A percentile compares a stretch with the other conserved stretches of the same genome.
These are phyloP conservation scores for Apophysomyces sp. DNA, from an alignment of 371 early-diverging fungal genomes.

Conservation along the genomic window DNA sequence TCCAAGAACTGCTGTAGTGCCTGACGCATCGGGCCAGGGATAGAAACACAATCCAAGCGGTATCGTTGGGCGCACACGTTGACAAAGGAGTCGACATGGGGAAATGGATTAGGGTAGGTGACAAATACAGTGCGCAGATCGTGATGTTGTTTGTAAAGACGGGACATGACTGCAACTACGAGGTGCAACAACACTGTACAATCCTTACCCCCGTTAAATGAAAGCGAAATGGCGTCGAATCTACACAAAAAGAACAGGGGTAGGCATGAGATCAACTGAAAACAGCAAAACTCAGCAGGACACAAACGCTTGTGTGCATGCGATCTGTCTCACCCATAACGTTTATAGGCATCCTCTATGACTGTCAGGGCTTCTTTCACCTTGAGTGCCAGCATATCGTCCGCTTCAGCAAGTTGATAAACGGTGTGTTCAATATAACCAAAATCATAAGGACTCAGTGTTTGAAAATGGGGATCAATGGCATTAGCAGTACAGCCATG, in stretches of 20 bases:
- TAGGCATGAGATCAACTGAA: not conserved
- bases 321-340: constrained; percentile 59
- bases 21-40: constrained; percentile 77
- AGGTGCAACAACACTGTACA: constrained; percentile 93
- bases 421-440: constrained; percentile 41
- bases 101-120: constrained; percentile 74
- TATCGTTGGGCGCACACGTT: constrained; percentile 63
- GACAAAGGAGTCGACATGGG: constrained; percentile 89
- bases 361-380: constrained; percentile 56
- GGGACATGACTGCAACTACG: constrained; percentile 54
- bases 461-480: constrained; percentile 32
- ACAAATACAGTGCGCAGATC: constrained; percentile 66
- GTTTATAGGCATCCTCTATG: constrained; percentile 63
- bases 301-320: not conserved
- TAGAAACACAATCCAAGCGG: constrained; percentile 62
- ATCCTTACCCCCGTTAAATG: constrained; percentile 98
- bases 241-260: constrained; percentile 27
- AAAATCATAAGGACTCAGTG: constrained; percentile 37
- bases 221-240: constrained; percentile 62
- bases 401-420: constrained; percentile 37
- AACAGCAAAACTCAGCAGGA: not conserved
- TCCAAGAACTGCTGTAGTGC: constrained; percentile 74
- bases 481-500: constrained; percentile 32
- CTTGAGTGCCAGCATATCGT: constrained; percentile 32
- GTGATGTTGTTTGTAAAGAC: constrained; percentile 3